A percentile compares a stretch with the other conserved stretches of the same genome.
Evolutionary conservation across 176 grass and related monocot species (phyloP).

Genomic region (Oryza punctata): DNA sequence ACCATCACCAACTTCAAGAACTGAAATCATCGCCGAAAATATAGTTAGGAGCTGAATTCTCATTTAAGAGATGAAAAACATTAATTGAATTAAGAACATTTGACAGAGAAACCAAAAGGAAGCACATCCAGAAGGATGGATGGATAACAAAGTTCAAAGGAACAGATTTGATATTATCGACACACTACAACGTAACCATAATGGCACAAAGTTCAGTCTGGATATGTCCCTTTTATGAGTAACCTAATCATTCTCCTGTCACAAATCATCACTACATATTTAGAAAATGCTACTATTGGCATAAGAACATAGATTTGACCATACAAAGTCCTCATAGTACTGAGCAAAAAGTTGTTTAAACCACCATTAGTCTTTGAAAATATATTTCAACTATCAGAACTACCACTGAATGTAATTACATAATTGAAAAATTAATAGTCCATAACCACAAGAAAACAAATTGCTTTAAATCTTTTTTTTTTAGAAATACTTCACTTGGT

Average conservation of each 20-base stretch:
- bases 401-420: neutral
- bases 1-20: slow-evolving; percentile 80
- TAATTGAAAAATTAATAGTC: neutral
- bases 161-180: neutral
- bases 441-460: neutral
- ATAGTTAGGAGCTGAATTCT: slow-evolving; percentile 10
- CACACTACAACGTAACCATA: neutral
- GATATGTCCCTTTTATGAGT: neutral
- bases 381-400: neutral
- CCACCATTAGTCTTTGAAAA: neutral
- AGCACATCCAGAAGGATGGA: neutral
- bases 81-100: neutral
- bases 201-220: neutral
- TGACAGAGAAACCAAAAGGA: neutral
- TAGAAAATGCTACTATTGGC: neutral
- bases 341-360: neutral
- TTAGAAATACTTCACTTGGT: neutral
- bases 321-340: neutral
- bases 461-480: neutral
- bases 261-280: neutral
- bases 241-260: neutral
- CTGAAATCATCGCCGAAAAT: slow-evolving; percentile 34
- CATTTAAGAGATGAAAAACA: neutral
- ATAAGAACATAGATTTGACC: neutral
- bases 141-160: neutral